phyloP scores from a whole-genome alignment of 805 yeast species.

The Grigorovia yakushimaensis region DNA sequence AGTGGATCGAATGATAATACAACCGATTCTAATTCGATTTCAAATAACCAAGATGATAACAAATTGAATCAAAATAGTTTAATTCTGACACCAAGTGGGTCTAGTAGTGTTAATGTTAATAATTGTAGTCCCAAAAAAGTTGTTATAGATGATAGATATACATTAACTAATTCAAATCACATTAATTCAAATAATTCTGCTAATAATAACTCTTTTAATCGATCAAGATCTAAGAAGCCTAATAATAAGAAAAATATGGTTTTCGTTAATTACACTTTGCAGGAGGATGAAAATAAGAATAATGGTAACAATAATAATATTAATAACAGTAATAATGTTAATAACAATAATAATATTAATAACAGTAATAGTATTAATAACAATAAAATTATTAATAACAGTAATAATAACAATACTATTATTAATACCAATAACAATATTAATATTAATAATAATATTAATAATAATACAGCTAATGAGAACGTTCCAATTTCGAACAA shows the following conservation, averaged over 20 bases:
- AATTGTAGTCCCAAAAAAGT: slow-evolving; percentile 22
- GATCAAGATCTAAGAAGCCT: slow-evolving; percentile 6
- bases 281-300: slow-evolving; percentile 10
- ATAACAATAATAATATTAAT: not conserved
- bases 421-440: not conserved
- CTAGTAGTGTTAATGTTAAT: not conserved
- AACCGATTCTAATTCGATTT: too few relatives aligned
- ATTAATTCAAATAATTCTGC: slow-evolving; percentile 6
- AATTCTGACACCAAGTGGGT: not conserved
- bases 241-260: slow-evolving; percentile 23
- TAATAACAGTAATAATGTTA: not conserved
- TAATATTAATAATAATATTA: not conserved
- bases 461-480: not conserved
- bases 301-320: not conserved
- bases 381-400: not conserved
- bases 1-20: not conserved
- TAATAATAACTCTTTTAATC: not conserved
- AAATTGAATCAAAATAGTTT: not conserved
- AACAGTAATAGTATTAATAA: not conserved
- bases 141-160: slow-evolving; percentile 17
- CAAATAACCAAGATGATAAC: not conserved
- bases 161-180: slow-evolving; percentile 5
- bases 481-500: not conserved
- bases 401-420: not conserved
- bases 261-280: slow-evolving; percentile 28